phyloP scores from a whole-genome alignment of 2,329 filamentous ascomycete genomes.

The Fusarium liriodendri region DNA sequence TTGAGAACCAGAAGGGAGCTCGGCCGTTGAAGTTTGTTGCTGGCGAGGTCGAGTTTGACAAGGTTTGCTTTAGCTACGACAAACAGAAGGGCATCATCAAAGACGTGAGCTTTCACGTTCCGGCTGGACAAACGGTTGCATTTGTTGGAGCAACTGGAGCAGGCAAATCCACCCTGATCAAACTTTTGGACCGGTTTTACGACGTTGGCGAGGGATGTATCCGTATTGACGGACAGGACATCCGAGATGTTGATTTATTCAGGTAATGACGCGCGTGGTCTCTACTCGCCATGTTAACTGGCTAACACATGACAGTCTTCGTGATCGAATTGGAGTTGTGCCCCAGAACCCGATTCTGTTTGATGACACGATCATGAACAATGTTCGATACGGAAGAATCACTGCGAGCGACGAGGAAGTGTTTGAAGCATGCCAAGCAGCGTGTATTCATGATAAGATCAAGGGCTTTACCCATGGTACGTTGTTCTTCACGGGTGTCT shows the following conservation, averaged over 20 bases:
- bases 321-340: constrained; percentile 66
- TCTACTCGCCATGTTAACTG: not conserved
- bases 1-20: constrained; percentile 64
- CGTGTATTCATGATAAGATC: constrained; percentile 70
- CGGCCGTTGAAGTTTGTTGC: constrained; percentile 61
- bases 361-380: constrained; percentile 69
- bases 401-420: constrained; percentile 67
- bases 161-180: constrained; percentile 68
- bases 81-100: constrained; percentile 69
- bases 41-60: constrained; percentile 65
- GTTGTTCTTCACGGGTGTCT: not conserved
- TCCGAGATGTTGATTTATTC: constrained; percentile 64
- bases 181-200: constrained; percentile 70
- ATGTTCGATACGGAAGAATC: constrained; percentile 67
- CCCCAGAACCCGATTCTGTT: constrained; percentile 68
- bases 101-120: constrained; percentile 61
- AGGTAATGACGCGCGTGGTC: constrained; percentile 48
- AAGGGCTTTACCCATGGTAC: constrained; percentile 62
- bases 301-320: constrained; percentile 54
- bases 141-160: constrained; percentile 71
- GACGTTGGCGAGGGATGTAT: constrained; percentile 65
- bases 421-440: constrained; percentile 64
- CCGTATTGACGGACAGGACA: constrained; percentile 66
- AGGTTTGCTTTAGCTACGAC: constrained; percentile 70
- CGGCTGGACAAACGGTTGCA: constrained; percentile 65